Conservation (phyloP, 1,139 yeast genomes). For the Candida labiduridarum region DNA sequence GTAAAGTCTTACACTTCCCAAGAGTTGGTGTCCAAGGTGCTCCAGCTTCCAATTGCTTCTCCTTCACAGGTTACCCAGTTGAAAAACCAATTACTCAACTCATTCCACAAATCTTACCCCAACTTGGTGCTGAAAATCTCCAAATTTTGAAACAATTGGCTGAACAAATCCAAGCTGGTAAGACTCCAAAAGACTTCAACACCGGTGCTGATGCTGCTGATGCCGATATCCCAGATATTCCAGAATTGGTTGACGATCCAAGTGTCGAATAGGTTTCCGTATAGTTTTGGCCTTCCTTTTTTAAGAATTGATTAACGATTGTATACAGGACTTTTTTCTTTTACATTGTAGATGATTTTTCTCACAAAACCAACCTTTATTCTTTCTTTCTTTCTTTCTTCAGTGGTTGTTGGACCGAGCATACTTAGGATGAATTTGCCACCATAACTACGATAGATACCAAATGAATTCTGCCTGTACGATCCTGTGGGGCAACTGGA, state of each 20-base stretch:
- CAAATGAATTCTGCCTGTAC: too few species aligned
- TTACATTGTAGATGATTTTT: background rate
- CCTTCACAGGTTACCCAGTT: slow-evolving; percentile 94
- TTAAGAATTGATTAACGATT: slow-evolving; percentile 3
- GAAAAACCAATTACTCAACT: slow-evolving; percentile 91
- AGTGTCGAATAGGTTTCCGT: slow-evolving; percentile 4
- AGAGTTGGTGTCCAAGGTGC: slow-evolving; percentile 95
- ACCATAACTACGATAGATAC: too few species aligned
- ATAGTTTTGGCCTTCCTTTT: background rate
- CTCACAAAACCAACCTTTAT: too few species aligned
- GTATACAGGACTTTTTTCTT: background rate
- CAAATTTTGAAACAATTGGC: slow-evolving; percentile 89
- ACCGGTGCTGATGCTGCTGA: slow-evolving; percentile 52
- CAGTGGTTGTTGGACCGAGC: too few species aligned
- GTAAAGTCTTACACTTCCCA: slow-evolving; percentile 93
- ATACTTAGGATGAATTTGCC: too few species aligned
- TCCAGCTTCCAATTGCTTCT: slow-evolving; percentile 87
- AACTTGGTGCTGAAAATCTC: slow-evolving; percentile 95
- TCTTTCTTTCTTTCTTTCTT: too few species aligned
- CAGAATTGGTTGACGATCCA: slow-evolving; percentile 76
- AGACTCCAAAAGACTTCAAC: slow-evolving; percentile 51
- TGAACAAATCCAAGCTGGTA: slow-evolving; percentile 76
- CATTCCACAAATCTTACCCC: slow-evolving; percentile 93
- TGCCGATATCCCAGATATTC: slow-evolving; percentile 72
- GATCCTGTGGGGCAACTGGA: too few species aligned